These are phyloP conservation scores for Brasenia schreberi DNA, from an alignment of 164 flowering plant genomes.

Conservation along the genomic window DNA sequence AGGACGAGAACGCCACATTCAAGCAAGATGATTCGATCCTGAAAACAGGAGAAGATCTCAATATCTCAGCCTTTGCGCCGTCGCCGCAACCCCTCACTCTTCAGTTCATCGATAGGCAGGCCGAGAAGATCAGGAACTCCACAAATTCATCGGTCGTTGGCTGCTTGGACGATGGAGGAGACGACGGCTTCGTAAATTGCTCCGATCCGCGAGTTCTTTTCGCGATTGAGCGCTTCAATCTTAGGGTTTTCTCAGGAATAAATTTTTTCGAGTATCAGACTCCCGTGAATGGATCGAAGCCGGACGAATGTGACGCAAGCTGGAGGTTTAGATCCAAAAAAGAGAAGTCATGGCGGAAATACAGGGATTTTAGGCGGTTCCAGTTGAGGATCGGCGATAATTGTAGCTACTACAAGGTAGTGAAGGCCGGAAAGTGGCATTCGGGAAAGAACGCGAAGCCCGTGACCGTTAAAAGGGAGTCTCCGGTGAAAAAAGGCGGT, in stretches of 20 bases:
- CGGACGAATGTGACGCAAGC: slow-evolving; percentile 78
- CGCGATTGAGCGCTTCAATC: slow-evolving; percentile 63
- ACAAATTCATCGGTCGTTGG: not conserved
- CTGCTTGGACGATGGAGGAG: not conserved
- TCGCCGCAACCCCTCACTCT: not conserved
- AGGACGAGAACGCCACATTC: slow-evolving; percentile 63
- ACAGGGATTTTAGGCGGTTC: slow-evolving; percentile 86
- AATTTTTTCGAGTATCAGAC: slow-evolving; percentile 64
- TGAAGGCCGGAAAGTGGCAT: slow-evolving; percentile 54
- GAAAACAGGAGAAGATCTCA: slow-evolving; percentile 75
- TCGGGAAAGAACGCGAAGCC: slow-evolving; percentile 72
- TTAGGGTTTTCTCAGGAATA: slow-evolving; percentile 51
- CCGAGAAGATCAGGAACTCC: slow-evolving; percentile 1
- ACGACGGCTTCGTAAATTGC: slow-evolving; percentile 38
- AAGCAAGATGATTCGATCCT: slow-evolving; percentile 51
- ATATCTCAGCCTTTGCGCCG: slow-evolving; percentile 11
- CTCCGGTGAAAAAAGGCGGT: not conserved
- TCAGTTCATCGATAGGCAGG: not conserved
- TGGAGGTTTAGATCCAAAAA: slow-evolving; percentile 88
- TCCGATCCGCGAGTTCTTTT: slow-evolving; percentile 64
- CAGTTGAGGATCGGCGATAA: slow-evolving; percentile 42
- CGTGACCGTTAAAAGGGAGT: not conserved
- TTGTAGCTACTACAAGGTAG: slow-evolving; percentile 39
- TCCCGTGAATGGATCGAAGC: slow-evolving; percentile 64
- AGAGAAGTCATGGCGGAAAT: slow-evolving; percentile 95